These are phyloP conservation scores for Myxozyma geophila DNA, from an alignment of 805 yeast species.

Conservation along the genomic window DNA sequence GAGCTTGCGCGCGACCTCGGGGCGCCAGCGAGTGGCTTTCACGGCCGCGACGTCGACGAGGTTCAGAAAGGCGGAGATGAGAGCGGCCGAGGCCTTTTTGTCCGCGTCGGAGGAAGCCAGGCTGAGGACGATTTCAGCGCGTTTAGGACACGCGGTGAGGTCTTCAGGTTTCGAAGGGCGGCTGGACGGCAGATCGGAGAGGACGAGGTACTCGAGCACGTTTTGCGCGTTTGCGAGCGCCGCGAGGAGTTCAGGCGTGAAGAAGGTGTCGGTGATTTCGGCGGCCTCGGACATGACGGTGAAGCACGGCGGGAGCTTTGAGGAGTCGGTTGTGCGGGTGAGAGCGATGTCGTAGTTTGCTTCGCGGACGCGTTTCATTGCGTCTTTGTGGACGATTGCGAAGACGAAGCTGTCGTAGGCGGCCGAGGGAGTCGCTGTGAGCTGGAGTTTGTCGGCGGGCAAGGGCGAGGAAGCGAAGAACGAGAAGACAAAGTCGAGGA, in stretches of 20 bases:
- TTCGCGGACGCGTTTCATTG: conserved; percentile 76
- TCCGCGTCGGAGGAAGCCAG: conserved; percentile 58
- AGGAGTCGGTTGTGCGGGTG: conserved; percentile 77
- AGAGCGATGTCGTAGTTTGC: conserved; percentile 81
- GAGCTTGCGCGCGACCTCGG: conserved; percentile 77
- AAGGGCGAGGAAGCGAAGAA: conserved; percentile 52
- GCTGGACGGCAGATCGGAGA: conserved; percentile 81
- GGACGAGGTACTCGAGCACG: conserved; percentile 67
- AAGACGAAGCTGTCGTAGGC: conserved; percentile 71
- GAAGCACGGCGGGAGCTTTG: conserved; percentile 69
- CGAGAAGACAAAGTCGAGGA: conserved; percentile 65
- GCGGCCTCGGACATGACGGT: conserved; percentile 89
- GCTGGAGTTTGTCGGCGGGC: conserved; percentile 61
- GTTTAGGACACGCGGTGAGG: conserved; percentile 59
- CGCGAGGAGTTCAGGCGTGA: conserved; percentile 50
- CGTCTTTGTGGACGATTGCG: conserved; percentile 82
- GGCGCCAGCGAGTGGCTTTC: conserved; percentile 59
- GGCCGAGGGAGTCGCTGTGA: conserved; percentile 60
- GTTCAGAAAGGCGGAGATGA: conserved; percentile 61
- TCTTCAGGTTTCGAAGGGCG: conserved; percentile 59
- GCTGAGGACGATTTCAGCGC: conserved; percentile 59
- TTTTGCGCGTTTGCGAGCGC: conserved; percentile 52
- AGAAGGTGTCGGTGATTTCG: conserved; percentile 73
- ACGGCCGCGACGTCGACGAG: conserved; percentile 63
- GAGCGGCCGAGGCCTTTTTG: conserved; percentile 52